Evolutionary conservation across 108 stramenopile genomes (phyloP).

Genomic region (Parietichytrium sp.): DNA sequence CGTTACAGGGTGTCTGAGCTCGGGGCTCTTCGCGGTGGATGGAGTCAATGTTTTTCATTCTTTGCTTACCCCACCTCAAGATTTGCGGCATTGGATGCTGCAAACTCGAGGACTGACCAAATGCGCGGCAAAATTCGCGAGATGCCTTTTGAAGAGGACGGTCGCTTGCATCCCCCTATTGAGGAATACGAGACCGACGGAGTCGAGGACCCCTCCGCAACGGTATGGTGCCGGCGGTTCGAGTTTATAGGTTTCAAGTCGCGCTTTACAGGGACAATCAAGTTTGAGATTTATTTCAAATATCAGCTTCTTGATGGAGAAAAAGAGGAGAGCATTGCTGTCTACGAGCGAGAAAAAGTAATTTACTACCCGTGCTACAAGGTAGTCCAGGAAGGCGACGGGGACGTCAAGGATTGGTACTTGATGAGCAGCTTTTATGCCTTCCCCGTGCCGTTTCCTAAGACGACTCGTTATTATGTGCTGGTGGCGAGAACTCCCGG

Average conservation of each 20-base stretch:
- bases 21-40: background rate
- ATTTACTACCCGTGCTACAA: background rate
- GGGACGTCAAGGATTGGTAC: background rate
- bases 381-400: conserved; percentile 11
- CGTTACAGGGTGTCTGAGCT: background rate
- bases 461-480: background rate
- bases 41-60: background rate
- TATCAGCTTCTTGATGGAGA: background rate
- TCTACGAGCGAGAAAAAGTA: no score
- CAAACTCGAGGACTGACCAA: background rate
- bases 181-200: conserved; percentile 4
- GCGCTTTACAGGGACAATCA: background rate
- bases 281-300: background rate
- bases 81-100: background rate
- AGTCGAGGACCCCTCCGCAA: background rate
- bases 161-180: conserved; percentile 6
- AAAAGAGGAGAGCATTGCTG: conserved; percentile 25
- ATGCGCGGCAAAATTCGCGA: background rate
- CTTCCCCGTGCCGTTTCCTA: background rate
- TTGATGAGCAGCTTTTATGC: background rate
- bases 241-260: conserved; percentile 26
- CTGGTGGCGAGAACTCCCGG: background rate
- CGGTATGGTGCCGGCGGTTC: conserved; percentile 4
- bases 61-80: conserved; percentile 22
- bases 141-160: background rate